These are phyloP conservation scores for Melanogaster broomeanus DNA, from an alignment of 768 basidiomycete species.

Conservation along the genomic window DNA sequence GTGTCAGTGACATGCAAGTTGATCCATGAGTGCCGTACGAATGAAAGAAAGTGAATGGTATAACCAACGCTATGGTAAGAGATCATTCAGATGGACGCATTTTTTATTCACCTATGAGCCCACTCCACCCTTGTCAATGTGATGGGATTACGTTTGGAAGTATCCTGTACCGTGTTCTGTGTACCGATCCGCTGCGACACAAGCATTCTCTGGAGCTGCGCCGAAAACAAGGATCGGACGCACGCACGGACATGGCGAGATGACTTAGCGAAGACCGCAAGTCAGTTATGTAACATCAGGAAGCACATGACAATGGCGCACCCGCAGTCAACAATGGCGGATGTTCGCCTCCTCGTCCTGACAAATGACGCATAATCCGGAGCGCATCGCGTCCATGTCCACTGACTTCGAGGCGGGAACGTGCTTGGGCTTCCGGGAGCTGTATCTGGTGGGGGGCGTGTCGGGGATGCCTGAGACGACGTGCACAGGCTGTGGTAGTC, in stretches of 20 bases:
- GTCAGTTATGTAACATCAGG: not conserved
- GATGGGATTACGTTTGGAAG: slow-evolving; percentile 48
- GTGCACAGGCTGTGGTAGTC: slow-evolving; percentile 10
- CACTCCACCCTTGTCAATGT: too few relatives aligned
- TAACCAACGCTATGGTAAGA: too few relatives aligned
- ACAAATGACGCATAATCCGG: slow-evolving; percentile 87
- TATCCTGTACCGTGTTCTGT: slow-evolving; percentile 76
- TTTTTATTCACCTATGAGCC: too few relatives aligned
- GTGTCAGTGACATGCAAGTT: too few relatives aligned
- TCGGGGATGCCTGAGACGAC: slow-evolving; percentile 21
- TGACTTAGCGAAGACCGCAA: slow-evolving; percentile 52
- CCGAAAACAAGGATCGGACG: slow-evolving; percentile 79
- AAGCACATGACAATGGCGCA: slow-evolving; percentile 38
- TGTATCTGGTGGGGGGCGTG: slow-evolving; percentile 33
- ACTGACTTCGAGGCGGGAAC: slow-evolving; percentile 18
- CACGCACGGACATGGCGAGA: slow-evolving; percentile 73
- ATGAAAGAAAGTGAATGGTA: too few relatives aligned
- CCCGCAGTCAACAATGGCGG: slow-evolving; percentile 94
- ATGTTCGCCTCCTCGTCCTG: slow-evolving; percentile 95
- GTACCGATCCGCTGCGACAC: slow-evolving; percentile 86
- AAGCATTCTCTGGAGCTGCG: slow-evolving; percentile 83
- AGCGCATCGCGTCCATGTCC: slow-evolving; percentile 55
- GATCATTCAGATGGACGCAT: too few relatives aligned
- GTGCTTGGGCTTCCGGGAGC: slow-evolving; percentile 42
- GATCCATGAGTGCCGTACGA: too few relatives aligned